These are phyloP conservation scores for Tetrapisispora arboricola DNA, from an alignment of 805 yeast species.

Conservation along the genomic window DNA sequence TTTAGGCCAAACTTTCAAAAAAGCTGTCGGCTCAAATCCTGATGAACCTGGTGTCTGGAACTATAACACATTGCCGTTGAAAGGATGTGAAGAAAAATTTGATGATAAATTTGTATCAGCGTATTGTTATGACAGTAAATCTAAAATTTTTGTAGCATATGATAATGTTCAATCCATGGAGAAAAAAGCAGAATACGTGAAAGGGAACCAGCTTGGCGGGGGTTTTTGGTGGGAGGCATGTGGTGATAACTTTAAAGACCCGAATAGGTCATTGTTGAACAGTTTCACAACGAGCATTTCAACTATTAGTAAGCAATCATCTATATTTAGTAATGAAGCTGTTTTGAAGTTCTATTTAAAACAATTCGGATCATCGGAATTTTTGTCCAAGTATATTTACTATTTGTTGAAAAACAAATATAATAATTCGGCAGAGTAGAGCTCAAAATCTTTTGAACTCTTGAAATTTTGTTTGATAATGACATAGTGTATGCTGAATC, in stretches of 20 bases:
- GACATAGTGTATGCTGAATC: too few species aligned
- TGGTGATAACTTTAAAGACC: conserved; percentile 44
- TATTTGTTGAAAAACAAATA: too few species aligned
- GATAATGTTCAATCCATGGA: conserved; percentile 50
- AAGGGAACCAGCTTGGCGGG: conserved; percentile 49
- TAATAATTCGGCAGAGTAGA: too few species aligned
- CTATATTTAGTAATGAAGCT: conserved; percentile 11
- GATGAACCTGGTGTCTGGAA: conserved; percentile 45
- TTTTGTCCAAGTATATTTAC: conserved; percentile 7
- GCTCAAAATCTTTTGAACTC: too few species aligned
- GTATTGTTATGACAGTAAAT: conserved; percentile 35
- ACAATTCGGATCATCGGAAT: too few species aligned
- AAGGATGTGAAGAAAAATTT: conserved; percentile 35
- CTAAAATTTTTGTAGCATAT: conserved; percentile 43
- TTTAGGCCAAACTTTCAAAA: conserved; percentile 34
- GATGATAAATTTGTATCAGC: conserved; percentile 48
- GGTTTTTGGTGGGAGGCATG: conserved; percentile 94
- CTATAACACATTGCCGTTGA: conserved; percentile 45
- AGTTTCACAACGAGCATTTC: conserved; percentile 33
- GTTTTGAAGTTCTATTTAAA: conserved; percentile 13
- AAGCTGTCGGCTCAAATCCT: conserved; percentile 34
- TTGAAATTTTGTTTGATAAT: too few species aligned
- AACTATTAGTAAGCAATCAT: conserved; percentile 7
- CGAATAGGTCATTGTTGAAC: conserved; percentile 33
- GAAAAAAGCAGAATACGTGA: conserved; percentile 52